Evolutionary conservation across 331 rosid genomes (phyloP).

Genomic region (Erythrophleum ivorense): DNA sequence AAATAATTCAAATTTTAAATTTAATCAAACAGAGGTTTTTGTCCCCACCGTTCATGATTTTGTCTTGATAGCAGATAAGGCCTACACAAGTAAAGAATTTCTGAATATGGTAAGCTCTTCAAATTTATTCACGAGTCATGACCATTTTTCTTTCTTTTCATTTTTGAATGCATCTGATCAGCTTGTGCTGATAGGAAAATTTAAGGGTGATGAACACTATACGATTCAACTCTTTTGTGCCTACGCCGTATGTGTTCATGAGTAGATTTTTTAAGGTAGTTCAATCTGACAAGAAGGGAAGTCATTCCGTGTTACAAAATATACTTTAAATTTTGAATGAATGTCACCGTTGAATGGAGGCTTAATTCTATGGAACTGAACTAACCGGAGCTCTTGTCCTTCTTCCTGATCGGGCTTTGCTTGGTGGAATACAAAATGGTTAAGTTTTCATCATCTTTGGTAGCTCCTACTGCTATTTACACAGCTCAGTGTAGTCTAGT

Average conservation of each 20-base stretch:
- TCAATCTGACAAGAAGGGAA: conserved; percentile 61
- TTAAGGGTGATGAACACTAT: conserved; percentile 69
- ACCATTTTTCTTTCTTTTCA: conserved; percentile 7
- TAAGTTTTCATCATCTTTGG: no score
- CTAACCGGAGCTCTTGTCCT: no score
- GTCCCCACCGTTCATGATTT: conserved; percentile 80
- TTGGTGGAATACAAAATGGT: no score
- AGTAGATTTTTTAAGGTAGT: conserved; percentile 76
- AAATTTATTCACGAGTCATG: neutral
- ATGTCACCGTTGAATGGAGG: conserved; percentile 5
- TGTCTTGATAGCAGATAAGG: conserved; percentile 75
- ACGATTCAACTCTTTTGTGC: conserved; percentile 73
- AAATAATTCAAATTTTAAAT: no score
- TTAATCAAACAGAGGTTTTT: no score
- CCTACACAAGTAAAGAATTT: conserved; percentile 65
- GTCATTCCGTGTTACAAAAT: neutral
- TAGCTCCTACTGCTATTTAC: no score
- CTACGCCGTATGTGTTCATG: conserved; percentile 78
- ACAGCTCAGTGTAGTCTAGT: no score
- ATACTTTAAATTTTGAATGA: neutral
- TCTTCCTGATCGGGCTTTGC: no score
- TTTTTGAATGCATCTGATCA: conserved; percentile 8
- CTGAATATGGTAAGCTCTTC: conserved; percentile 55
- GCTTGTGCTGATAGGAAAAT: conserved; percentile 55
- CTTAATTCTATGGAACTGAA: conserved; percentile 9